These are phyloP conservation scores for Rhypophila decipiens DNA, from an alignment of 495 filamentous ascomycete genomes.

Conservation along the genomic window DNA sequence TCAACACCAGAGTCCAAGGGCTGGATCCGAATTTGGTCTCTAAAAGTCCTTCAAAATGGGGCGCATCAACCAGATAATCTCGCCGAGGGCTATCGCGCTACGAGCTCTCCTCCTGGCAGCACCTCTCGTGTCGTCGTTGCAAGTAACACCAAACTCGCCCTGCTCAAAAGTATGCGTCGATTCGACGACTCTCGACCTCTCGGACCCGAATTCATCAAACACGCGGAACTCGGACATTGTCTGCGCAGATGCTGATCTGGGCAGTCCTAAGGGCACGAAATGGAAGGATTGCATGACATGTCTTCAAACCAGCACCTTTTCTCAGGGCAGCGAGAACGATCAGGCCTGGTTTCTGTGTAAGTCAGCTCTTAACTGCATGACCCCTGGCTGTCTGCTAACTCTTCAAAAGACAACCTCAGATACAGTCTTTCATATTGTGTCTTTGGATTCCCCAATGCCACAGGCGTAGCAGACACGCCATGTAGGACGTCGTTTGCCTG, in stretches of 20 bases:
- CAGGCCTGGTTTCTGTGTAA: conserved; percentile 48
- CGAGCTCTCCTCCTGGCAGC: conserved; percentile 19
- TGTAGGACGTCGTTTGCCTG: conserved; percentile 39
- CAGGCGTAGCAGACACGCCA: conserved; percentile 27
- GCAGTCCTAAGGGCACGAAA: conserved; percentile 31
- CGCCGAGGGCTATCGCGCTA: conserved; percentile 8
- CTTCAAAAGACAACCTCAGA: conserved; percentile 36
- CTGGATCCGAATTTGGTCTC: conserved; percentile 16
- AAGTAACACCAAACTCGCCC: conserved; percentile 47
- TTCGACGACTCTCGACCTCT: conserved; percentile 26
- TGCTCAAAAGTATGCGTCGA: conserved; percentile 43
- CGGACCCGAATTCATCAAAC: conserved; percentile 39
- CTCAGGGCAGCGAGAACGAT: conserved; percentile 38
- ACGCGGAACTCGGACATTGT: conserved; percentile 38
- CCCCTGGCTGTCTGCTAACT: conserved; percentile 10
- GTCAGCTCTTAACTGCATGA: conserved; percentile 1
- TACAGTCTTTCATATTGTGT: conserved; percentile 40
- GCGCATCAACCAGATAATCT: conserved; percentile 13
- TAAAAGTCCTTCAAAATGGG: neutral
- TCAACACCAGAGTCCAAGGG: conserved; percentile 1
- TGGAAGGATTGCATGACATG: conserved; percentile 46
- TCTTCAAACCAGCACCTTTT: conserved; percentile 42
- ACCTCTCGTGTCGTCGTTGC: conserved; percentile 26
- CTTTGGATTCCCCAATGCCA: conserved; percentile 40
- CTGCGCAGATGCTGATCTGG: conserved; percentile 37